phyloP scores from a whole-genome alignment of 2,329 filamentous ascomycete species.

The Aspergillus pseudoviridinutans region DNA sequence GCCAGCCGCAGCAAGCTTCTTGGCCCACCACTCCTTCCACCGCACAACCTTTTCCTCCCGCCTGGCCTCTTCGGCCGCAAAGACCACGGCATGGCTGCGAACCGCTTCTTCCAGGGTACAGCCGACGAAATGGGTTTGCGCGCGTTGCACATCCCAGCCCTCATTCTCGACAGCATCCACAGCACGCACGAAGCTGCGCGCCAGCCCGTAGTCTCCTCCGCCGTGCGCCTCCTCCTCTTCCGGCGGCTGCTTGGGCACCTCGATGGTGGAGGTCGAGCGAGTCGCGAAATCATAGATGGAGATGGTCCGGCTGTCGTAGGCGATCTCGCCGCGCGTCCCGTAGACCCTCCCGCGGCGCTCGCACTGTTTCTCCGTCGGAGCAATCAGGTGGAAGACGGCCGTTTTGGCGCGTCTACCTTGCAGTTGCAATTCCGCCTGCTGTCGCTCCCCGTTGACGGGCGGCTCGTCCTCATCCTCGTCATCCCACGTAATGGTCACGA shows the following conservation, averaged over 20 bases:
- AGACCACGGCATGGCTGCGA: conserved; percentile 87
- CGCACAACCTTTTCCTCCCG: conserved; percentile 64
- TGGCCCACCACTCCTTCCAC: conserved; percentile 73
- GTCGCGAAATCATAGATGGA: conserved; percentile 68
- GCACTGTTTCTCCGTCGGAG: conserved; percentile 82
- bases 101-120: conserved; percentile 83
- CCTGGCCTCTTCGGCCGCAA: conserved; percentile 87
- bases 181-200: conserved; percentile 76
- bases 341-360: conserved; percentile 81
- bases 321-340: conserved; percentile 79
- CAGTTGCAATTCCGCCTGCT: too few relatives aligned
- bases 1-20: conserved; percentile 39
- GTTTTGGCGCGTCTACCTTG: conserved; percentile 57
- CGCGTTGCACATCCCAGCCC: conserved; percentile 61
- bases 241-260: conserved; percentile 58
- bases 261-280: conserved; percentile 48
- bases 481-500: conserved; percentile 83
- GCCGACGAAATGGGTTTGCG: conserved; percentile 72
- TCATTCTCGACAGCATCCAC: conserved; percentile 74
- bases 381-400: conserved; percentile 90
- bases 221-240: conserved; percentile 60
- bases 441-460: too few relatives aligned
- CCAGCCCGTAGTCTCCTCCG: conserved; percentile 75
- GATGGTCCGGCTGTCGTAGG: conserved; percentile 77
- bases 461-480: conserved; percentile 40